A percentile compares a stretch with the other conserved stretches of the same genome.
Conservation (phyloP, 202 grass and related monocot species). For the Saccharum hybrid region DNA sequence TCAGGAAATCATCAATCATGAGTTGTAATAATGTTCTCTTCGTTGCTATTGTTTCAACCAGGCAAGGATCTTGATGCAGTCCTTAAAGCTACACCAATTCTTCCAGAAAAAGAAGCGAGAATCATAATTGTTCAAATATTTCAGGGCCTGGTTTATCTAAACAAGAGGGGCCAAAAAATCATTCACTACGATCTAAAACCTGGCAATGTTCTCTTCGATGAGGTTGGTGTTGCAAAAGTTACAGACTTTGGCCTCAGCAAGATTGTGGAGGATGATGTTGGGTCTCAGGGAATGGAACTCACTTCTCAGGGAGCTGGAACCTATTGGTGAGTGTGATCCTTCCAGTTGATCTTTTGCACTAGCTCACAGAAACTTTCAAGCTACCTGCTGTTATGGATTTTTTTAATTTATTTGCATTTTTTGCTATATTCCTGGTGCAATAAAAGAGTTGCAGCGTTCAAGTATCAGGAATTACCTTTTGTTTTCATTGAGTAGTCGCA, state of each 20-base stretch:
- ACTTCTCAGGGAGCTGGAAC: conserved; percentile 99
- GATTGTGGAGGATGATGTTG: conserved; percentile 99
- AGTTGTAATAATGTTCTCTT: conserved; percentile 44
- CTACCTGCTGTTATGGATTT: conserved; percentile 34
- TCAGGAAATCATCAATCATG: background rate
- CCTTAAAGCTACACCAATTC: conserved; percentile 90
- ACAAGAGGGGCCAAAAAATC: conserved; percentile 94
- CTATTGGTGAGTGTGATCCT: conserved; percentile 74
- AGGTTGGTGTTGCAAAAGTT: conserved; percentile 90
- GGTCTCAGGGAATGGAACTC: conserved; percentile 98
- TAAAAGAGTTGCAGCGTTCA: background rate
- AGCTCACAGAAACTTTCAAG: background rate
- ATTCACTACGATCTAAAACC: conserved; percentile 99
- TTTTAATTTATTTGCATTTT: conserved; percentile 38
- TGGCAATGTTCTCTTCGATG: conserved; percentile 97
- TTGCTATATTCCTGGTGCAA: conserved; percentile 37
- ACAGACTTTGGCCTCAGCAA: conserved; percentile 99
- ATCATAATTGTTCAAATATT: conserved; percentile 99
- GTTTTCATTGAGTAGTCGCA: conserved; percentile 1
- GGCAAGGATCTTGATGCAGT: conserved; percentile 99
- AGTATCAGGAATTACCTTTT: conserved; percentile 17
- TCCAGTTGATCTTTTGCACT: conserved; percentile 34
- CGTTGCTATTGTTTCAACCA: conserved; percentile 54
- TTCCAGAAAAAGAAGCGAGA: conserved; percentile 98
- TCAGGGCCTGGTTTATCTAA: conserved; percentile 98